Evolutionary conservation across 2,329 filamentous ascomycete genomes (phyloP).

Genomic region (Arthrobotrys megalospora): DNA sequence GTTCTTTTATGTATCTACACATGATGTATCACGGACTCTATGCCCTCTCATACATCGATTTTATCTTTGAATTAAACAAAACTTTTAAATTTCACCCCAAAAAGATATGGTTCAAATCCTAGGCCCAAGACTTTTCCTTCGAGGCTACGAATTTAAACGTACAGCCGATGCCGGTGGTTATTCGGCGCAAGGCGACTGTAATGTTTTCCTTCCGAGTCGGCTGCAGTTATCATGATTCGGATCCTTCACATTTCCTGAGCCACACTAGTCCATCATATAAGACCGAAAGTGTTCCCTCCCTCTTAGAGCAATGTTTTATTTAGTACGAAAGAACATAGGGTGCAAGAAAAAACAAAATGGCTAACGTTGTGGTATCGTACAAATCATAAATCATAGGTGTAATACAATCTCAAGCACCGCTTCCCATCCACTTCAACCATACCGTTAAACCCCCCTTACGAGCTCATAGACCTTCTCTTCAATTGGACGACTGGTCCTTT

Average conservation of each 20-base stretch:
- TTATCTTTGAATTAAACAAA: background rate
- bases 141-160: background rate
- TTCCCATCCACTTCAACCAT: background rate
- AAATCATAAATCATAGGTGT: slow-evolving; percentile 27
- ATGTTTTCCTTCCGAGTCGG: background rate
- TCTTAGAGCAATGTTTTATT: background rate
- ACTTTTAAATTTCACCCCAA: background rate
- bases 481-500: slow-evolving; percentile 80
- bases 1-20: background rate
- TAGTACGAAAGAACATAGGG: background rate
- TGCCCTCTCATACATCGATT: background rate
- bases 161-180: background rate
- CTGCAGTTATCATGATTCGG: background rate
- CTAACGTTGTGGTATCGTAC: slow-evolving; percentile 44
- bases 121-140: no score
- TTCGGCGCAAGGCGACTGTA: background rate
- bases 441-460: background rate
- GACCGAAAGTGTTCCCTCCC: background rate
- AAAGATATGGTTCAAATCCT: no score
- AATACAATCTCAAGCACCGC: slow-evolving; percentile 16
- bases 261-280: background rate
- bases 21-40: background rate
- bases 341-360: background rate
- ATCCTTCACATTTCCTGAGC: background rate
- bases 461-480: slow-evolving; percentile 64